Conservation (phyloP, 2,329 filamentous ascomycete genomes). For the Cadophora sp. region DNA sequence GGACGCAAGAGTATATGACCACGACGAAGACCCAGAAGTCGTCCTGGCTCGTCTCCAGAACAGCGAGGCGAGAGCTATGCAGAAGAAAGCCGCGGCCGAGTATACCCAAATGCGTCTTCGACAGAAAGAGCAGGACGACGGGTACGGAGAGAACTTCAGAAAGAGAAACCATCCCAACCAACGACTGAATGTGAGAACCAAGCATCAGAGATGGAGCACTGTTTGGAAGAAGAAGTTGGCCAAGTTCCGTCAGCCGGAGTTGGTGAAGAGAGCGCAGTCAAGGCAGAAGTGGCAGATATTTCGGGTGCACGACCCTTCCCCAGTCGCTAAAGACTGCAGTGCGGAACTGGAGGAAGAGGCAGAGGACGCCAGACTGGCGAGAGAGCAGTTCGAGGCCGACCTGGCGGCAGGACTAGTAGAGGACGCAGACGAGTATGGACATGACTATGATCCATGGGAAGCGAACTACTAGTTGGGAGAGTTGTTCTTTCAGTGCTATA, state of each 20-base stretch:
- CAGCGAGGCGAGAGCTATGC: not conserved
- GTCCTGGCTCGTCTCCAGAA: not conserved
- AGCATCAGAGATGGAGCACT: not conserved
- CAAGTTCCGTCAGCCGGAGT: not conserved
- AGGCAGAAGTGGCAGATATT: not conserved
- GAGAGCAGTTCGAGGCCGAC: constrained; percentile 1
- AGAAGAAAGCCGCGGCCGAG: not conserved
- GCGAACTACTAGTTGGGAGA: constrained; percentile 3
- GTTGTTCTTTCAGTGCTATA: not conserved
- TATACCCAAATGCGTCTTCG: not conserved
- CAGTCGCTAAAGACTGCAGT: not conserved
- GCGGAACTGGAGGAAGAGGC: not conserved
- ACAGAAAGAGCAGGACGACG: not conserved
- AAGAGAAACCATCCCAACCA: not conserved
- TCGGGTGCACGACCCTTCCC: not conserved
- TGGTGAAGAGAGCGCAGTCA: not conserved
- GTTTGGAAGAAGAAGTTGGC: not conserved
- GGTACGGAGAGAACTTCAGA: not conserved
- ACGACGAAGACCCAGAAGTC: too few species aligned
- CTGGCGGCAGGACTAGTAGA: not conserved
- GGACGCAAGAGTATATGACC: too few species aligned
- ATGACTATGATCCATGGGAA: constrained; percentile 8
- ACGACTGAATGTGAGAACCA: not conserved
- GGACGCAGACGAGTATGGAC: not conserved
- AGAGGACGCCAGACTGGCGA: too few species aligned